Evolutionary conservation across 2,329 filamentous ascomycete genomes (phyloP).

Genomic region (Penicillium decumbens): DNA sequence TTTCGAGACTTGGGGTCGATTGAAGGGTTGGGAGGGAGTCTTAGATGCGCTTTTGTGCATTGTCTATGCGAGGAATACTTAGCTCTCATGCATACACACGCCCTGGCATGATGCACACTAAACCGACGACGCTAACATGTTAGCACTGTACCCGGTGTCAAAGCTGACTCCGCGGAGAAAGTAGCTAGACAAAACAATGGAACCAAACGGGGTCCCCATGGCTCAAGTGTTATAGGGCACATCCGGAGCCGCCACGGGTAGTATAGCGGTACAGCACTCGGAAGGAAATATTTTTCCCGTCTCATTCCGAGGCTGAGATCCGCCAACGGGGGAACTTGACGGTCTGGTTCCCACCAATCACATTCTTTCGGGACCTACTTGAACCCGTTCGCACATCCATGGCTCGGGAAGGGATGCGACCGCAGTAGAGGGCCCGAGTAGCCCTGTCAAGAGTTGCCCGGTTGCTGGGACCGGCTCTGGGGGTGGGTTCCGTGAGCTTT

Average conservation of each 20-base stretch:
- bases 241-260: no score
- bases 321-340: neutral
- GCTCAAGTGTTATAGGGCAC: no score
- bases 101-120: neutral
- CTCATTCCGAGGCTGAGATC: neutral
- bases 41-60: no score
- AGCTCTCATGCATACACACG: no score
- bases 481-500: constrained; percentile 1
- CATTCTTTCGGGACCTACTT: neutral
- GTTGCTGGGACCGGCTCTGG: constrained; percentile 18
- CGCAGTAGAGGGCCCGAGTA: neutral
- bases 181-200: neutral
- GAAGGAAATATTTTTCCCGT: neutral
- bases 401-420: neutral
- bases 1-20: neutral
- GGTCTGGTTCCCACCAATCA: neutral
- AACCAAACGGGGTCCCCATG: neutral
- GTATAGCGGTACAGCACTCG: no score
- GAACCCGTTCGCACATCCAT: neutral
- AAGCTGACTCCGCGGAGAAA: neutral
- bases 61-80: no score
- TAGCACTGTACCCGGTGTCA: neutral
- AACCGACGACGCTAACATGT: neutral
- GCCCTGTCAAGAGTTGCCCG: constrained; percentile 13
- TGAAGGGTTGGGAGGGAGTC: no score